These are phyloP conservation scores for Colletotrichum horii DNA, from an alignment of 2,329 filamentous ascomycete species.

Conservation along the genomic window DNA sequence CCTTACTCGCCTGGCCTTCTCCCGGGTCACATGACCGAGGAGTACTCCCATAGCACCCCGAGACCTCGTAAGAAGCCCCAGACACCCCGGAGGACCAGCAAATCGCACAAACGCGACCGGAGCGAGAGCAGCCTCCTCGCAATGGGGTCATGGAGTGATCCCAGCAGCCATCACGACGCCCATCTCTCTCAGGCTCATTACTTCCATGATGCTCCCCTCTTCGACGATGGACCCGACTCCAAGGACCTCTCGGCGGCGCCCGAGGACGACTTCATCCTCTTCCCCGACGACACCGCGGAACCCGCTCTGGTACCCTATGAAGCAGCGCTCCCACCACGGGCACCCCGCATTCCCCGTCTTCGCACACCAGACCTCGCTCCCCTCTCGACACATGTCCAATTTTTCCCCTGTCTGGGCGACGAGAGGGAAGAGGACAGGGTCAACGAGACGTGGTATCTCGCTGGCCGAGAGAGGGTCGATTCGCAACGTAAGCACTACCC, in stretches of 20 bases:
- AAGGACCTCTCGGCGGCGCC: not conserved
- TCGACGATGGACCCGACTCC: not conserved
- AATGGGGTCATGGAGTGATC: constrained; percentile 8
- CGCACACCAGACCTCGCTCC: constrained; percentile 18
- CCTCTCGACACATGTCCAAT: constrained; percentile 17
- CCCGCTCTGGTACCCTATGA: not conserved
- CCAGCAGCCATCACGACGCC: not conserved
- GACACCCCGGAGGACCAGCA: not conserved
- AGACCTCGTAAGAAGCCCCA: not conserved
- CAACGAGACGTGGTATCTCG: constrained; percentile 19
- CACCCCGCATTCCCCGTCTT: constrained; percentile 12
- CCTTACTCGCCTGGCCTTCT: not conserved
- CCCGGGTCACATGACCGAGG: not conserved
- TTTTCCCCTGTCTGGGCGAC: constrained; percentile 17
- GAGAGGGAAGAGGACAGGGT: constrained; percentile 13
- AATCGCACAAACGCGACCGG: not conserved
- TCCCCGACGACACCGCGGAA: not conserved
- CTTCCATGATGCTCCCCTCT: not conserved
- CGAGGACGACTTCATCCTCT: constrained; percentile 11
- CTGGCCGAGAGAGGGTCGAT: not conserved
- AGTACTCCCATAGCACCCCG: not conserved
- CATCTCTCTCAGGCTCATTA: not conserved
- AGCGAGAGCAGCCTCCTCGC: not conserved
- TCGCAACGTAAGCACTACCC: constrained; percentile 7
- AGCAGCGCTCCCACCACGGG: not conserved